Base-by-base conservation (phyloP, 73 alveolate genomes). In the Blepharisma japonicum region DNA sequence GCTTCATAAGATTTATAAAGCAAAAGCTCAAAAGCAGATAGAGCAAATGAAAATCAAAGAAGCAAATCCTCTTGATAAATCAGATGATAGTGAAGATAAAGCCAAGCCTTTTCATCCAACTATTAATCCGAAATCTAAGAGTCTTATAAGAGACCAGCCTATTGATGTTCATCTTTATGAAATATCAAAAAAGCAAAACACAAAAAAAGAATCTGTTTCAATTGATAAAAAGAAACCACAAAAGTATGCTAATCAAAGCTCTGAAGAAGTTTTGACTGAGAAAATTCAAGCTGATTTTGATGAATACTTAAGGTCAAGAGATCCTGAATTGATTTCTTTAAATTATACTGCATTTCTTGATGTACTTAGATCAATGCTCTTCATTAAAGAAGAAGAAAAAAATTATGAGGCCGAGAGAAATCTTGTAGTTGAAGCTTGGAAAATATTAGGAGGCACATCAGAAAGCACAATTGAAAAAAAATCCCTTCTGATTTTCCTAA, bases 361-460 rank as follows among this genome's bases (percentile, higher is more conserved):
- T 14, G 39, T 61, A 25, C 47, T 61, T 61, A n/a, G 46, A 61
- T 39, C 14, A 61, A 61, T 61, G 74, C 11, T 9, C 39, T 9
- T 61, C 47, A 39, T 61, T 11, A n/a, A 25, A 20, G 47, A 61
- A n/a, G 46, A 14, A 0, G 14, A n/a, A 25, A 61, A 61, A 61
- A n/a, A 25, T 2, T n/a, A 61, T 20, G 74, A 61, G 42, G 3
- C 42, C 0, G 74, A 61, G 46, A n/a, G 74, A 20, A n/a, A 14
- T 61, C 46, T 61, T 18, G 18, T 61, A 0, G 47, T 61, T 18
- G 74, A 61, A 9, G 74, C 74, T 20, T 61, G 74, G 74, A 61
- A 25, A 25, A n/a, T 18, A 25, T 14, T 61, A 61, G 14, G 50
- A 8, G 14, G 18, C 14, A 9, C 38, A 61, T 20, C 50, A 9